Evolutionary conservation across 2,329 filamentous ascomycete species (phyloP).

Genomic region (Monosporascus cannonballus): DNA sequence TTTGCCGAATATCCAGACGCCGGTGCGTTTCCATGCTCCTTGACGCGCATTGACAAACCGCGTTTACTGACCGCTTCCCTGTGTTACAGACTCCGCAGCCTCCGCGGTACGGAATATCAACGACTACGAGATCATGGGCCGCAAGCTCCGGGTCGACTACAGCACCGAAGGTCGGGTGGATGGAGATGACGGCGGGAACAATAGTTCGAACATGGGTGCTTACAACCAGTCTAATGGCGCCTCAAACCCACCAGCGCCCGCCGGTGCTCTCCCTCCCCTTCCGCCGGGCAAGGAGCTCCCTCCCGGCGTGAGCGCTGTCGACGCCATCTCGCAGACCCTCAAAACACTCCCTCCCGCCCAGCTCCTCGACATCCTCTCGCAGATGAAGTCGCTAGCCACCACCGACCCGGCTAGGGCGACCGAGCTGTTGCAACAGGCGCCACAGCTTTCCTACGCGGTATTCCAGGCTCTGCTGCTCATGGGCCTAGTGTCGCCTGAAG

Average conservation of each 20-base stretch:
- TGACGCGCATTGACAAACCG: neutral
- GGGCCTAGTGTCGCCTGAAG: conserved; percentile 81
- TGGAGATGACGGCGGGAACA: conserved; percentile 45
- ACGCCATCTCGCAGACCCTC: conserved; percentile 88
- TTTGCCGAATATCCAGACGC: conserved; percentile 94
- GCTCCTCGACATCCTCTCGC: conserved; percentile 84
- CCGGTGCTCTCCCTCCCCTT: conserved; percentile 66
- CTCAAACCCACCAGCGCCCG: conserved; percentile 27
- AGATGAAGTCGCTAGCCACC: conserved; percentile 88
- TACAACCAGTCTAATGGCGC: conserved; percentile 21
- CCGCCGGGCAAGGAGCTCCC: conserved; percentile 81
- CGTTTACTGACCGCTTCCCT: conserved; percentile 1
- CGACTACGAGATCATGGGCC: conserved; percentile 89
- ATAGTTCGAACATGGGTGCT: conserved; percentile 8
- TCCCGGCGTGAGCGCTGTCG: conserved; percentile 74
- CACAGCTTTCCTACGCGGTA: conserved; percentile 88
- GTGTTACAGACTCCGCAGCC: conserved; percentile 62
- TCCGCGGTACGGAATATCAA: conserved; percentile 94
- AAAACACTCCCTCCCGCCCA: conserved; percentile 80
- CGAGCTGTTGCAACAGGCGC: conserved; percentile 80
- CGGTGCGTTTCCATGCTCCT: conserved; percentile 42
- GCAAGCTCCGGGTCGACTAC: conserved; percentile 92
- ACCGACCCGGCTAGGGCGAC: conserved; percentile 77
- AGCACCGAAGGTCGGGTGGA: conserved; percentile 81
- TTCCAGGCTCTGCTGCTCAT: conserved; percentile 92